Percentiles rank a stretch among this genome's conserved stretches.
phyloP scores from a whole-genome alignment of 176 grass and related monocot species.

The Pharus latifolius region DNA sequence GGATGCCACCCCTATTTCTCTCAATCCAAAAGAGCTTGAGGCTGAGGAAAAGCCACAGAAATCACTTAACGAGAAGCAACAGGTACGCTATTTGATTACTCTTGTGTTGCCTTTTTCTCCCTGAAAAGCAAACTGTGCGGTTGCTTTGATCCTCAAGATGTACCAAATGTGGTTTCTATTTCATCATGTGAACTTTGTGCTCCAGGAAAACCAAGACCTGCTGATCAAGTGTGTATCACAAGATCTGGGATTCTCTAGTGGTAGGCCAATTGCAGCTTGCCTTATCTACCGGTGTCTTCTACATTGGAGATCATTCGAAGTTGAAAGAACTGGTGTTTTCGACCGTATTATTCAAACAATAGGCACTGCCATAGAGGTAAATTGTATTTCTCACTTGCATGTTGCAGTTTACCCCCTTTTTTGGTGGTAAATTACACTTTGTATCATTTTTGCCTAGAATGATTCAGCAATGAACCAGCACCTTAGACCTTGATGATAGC shows the following conservation, averaged over 20 bases:
- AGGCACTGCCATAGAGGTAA: conserved; percentile 85
- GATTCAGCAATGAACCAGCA: background rate
- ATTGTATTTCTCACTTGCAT: background rate
- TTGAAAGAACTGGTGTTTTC: conserved; percentile 92
- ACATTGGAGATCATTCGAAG: conserved; percentile 99
- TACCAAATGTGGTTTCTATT: conserved; percentile 13
- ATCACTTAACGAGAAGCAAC: conserved; percentile 97
- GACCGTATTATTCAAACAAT: conserved; percentile 96
- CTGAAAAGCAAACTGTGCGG: background rate
- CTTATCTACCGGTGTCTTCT: conserved; percentile 95
- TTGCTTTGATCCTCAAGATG: conserved; percentile 13
- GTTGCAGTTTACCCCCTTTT: background rate
- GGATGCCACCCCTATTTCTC: conserved; percentile 50
- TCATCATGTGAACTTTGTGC: conserved; percentile 21
- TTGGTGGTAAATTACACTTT: background rate
- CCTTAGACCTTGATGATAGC: background rate
- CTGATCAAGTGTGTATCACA: conserved; percentile 94
- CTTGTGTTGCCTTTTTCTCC: conserved; percentile 1
- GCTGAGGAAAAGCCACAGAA: conserved; percentile 95
- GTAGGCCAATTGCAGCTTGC: conserved; percentile 85
- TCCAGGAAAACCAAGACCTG: conserved; percentile 93
- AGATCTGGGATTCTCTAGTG: conserved; percentile 86
- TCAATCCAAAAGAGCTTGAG: conserved; percentile 64
- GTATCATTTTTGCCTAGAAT: conserved; percentile 10
- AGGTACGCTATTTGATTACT: conserved; percentile 40